A percentile compares a stretch with the other conserved stretches of the same genome.
Conservation (phyloP, 148 eudicot genomes). For the Vaccinium vitisidaea region DNA sequence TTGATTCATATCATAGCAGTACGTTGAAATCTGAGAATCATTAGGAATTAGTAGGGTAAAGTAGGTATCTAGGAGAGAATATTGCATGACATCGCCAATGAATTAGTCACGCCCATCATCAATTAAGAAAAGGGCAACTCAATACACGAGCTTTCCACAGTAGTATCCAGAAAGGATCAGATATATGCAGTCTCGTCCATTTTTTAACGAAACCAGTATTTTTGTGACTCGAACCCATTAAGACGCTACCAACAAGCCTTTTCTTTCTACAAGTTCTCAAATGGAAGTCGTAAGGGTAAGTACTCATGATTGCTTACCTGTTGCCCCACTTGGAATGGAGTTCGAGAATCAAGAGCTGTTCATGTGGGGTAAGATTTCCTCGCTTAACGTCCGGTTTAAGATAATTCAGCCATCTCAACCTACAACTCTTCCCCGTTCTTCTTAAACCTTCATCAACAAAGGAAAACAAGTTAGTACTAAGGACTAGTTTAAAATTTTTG, state of each 20-base stretch:
- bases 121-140: background rate
- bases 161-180: no score
- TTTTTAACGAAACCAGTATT: no score
- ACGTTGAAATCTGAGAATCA: background rate
- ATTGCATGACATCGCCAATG: background rate
- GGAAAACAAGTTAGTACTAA: background rate
- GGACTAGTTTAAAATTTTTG: no score
- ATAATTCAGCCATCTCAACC: conserved; percentile 43
- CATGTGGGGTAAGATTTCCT: conserved; percentile 40
- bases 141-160: background rate
- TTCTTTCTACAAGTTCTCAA: background rate
- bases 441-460: conserved; percentile 23
- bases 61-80: background rate
- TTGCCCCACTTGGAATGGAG: conserved; percentile 47
- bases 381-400: conserved; percentile 41
- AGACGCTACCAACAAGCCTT: background rate
- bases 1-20: no score
- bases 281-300: background rate
- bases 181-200: no score
- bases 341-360: conserved; percentile 40
- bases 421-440: conserved; percentile 44
- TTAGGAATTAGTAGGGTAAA: background rate
- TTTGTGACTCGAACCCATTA: no score
- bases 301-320: conserved; percentile 20
- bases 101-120: background rate